Conservation (phyloP, 768 basidiomycete species). For the Xerocomus brunneocitrinus region DNA sequence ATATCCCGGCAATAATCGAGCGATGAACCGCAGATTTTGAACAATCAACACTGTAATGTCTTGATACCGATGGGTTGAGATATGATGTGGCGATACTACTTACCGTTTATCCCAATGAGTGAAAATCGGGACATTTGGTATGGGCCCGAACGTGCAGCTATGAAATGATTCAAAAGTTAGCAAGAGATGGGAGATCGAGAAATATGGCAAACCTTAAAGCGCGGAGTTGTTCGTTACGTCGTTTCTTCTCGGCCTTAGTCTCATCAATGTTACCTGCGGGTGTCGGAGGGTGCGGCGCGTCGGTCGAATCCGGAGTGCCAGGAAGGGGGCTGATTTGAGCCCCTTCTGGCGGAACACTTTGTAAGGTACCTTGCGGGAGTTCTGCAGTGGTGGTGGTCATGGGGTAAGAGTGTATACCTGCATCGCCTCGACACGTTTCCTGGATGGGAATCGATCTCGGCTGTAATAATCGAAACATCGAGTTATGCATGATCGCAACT, state of each 20-base stretch:
- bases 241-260: not conserved
- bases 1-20: slow-evolving; percentile 12
- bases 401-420: not conserved
- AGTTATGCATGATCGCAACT: no score
- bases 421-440: not conserved
- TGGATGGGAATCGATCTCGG: not conserved
- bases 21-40: slow-evolving; percentile 19
- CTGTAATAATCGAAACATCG: not conserved
- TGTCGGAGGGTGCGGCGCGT: not conserved
- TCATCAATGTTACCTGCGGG: not conserved
- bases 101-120: slow-evolving; percentile 17
- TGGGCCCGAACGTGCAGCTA: slow-evolving; percentile 24
- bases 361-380: not conserved
- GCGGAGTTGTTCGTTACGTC: not conserved
- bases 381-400: slow-evolving; percentile 18
- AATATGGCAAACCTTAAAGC: not conserved
- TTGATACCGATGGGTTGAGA: not conserved
- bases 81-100: not conserved
- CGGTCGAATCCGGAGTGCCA: not conserved
- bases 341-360: not conserved
- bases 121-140: slow-evolving; percentile 24
- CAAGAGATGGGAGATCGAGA: not conserved
- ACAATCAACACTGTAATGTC: slow-evolving; percentile 4
- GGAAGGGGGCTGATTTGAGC: not conserved
- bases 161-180: not conserved